Percentiles rank a stretch among this genome's conserved stretches.
Evolutionary conservation across 768 basidiomycete species (phyloP).

Genomic region (Psilocybe subaeruginosa): DNA sequence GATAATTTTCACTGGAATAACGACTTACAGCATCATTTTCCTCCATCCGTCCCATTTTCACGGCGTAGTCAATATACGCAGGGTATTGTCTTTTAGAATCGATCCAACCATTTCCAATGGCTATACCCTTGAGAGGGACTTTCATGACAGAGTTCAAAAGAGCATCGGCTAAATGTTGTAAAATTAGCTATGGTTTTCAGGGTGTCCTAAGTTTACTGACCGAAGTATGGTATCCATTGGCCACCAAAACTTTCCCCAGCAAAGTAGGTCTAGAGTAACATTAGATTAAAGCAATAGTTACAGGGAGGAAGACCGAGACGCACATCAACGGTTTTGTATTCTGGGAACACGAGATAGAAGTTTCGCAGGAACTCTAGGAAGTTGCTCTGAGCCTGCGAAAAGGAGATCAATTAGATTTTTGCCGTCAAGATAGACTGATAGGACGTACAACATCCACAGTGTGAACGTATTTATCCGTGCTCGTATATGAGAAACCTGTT

Average conservation of each 20-base stretch:
- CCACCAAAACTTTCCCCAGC: constrained; percentile 97
- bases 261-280: constrained; percentile 76
- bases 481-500: constrained; percentile 90
- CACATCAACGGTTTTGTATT: constrained; percentile 82
- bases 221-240: constrained; percentile 97
- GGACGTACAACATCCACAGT: constrained; percentile 63
- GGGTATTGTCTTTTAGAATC: constrained; percentile 89
- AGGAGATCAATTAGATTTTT: constrained; percentile 9
- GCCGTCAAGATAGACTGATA: not conserved
- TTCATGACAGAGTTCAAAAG: constrained; percentile 64
- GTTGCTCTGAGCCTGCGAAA: constrained; percentile 68
- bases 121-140: constrained; percentile 73
- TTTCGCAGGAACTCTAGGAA: constrained; percentile 84
- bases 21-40: constrained; percentile 64
- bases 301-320: constrained; percentile 31
- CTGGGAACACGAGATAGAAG: constrained; percentile 91
- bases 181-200: constrained; percentile 2
- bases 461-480: constrained; percentile 84
- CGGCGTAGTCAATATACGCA: constrained; percentile 84
- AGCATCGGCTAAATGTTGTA: constrained; percentile 62
- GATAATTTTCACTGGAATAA: not conserved
- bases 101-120: constrained; percentile 99
- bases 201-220: constrained; percentile 37
- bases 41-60: constrained; percentile 79
- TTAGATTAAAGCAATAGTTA: constrained; percentile 2